Evolutionary conservation across 805 yeast genomes (phyloP), one percentile per base, ranked within the genome.

Genomic region (Yarrowia deformans): DNA sequence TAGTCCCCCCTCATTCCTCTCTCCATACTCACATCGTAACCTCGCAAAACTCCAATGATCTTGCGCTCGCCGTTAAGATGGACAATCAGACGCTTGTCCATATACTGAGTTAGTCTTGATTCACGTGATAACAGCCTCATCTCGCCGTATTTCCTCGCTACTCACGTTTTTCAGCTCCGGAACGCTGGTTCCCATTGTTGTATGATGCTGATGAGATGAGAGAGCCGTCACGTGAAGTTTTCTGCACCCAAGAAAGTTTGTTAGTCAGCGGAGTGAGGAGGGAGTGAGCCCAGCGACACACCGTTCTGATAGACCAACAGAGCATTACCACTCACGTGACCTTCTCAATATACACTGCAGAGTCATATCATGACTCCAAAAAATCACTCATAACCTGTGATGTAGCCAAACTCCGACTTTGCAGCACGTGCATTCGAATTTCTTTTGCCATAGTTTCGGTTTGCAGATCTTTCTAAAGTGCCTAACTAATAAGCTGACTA

Each of bases 21-120:
- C 16, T 12, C 45, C 76, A 74, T 35, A 66, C 69, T 66, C 61
- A 87, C 85, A 76, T 94, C 98, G 77, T 87, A 94, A 1, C 98
- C 98, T 74, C 91, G 82, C 68, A 94, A 83, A 13, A 85, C 85
- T 1, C 98, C 98, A n/a, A 86, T 84, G 1, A 94, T 86, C 73
- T 85, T 85, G 64, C 98, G 83, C 14, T 90, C 80, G 1, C 97
- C 96, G 77, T 91, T 92, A 70, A 94, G 82, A 72, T 89, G 90
- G 18, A 94, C 81, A 14, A 87, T 82, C 35, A 94, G 83, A 74
- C 86, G 85, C 79, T 90, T 91, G 75, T 90, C 93, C 85, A 91
- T 83, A 76, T 91, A 92, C 88, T 89, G 73, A 19, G n/a, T 70
- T 29, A 54, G 55, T 19, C 14, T 18, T 18, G 29, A 14, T 19